Base-by-base conservation (phyloP, 73 alveolate species). In the Vitrella brassicaformis region DNA sequence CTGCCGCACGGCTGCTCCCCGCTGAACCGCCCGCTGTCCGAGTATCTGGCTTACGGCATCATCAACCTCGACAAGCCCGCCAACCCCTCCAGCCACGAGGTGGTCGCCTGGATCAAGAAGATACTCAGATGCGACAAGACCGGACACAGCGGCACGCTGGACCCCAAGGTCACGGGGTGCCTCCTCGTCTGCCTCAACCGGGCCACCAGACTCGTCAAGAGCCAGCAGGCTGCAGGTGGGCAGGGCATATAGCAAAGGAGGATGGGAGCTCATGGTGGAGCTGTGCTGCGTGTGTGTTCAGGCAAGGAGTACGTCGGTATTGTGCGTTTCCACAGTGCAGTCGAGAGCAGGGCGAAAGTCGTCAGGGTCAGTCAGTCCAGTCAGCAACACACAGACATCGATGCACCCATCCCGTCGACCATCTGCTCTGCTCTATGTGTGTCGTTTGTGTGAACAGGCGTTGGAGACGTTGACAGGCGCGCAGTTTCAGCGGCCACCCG, bases 151-250 rank as follows among this genome's bases (percentile, higher is more conserved):
- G 99, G 99, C 31, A 95, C 99, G 64, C 90, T 95, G 68, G 99
- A 97, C 85, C 99, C 99, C 66, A 95, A 97, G 88, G 99, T 97
- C 66, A 95, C 99, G 28, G 99, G 99, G 31, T 95, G 98, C 84
- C 89, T 97, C 84, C 94, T 97, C 69, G 99, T 95, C 39, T 97
- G 99, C 87, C 67, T 97, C 81, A 94, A 97, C 92, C 89, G 98
- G 73, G 99, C 99, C 30, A 97, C 99, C 29, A 89, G 99, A 73
- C 92, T 97, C 30, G 99, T 94, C 8, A 97, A 97, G 86, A 71
- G 80, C 30, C 87, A 84, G 46, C 87, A 84, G 71, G 79, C 90
- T 26, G 89, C 90, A 25, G 90, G n/a, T n/a, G n/a, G n/a, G n/a
- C n/a, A n/a, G n/a, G n/a, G n/a, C n/a, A n/a, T n/a, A n/a, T n/a